phyloP scores from a whole-genome alignment of 2,329 filamentous ascomycete genomes.

The Alternaria consortialis region DNA sequence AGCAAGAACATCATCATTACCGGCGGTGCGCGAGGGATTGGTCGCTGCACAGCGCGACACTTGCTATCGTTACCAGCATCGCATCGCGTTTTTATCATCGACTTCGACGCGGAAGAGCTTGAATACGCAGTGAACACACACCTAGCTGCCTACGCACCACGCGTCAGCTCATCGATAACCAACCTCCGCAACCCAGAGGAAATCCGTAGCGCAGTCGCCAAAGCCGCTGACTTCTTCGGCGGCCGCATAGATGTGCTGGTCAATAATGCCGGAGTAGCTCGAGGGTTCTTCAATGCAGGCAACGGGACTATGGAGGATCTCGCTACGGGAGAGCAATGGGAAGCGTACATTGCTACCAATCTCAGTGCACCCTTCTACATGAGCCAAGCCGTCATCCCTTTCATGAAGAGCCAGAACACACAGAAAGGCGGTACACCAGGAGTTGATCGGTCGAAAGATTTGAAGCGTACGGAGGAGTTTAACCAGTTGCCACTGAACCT shows the following conservation, averaged over 20 bases:
- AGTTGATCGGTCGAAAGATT: slow-evolving; percentile 26
- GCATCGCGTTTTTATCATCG: slow-evolving; percentile 56
- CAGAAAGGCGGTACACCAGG: slow-evolving; percentile 21
- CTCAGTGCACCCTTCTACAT: slow-evolving; percentile 34
- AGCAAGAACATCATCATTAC: slow-evolving; percentile 49
- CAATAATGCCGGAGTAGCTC: slow-evolving; percentile 42
- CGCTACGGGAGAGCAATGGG: slow-evolving; percentile 34
- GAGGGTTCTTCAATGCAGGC: slow-evolving; percentile 34
- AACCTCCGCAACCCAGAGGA: slow-evolving; percentile 49
- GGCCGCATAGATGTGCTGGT: slow-evolving; percentile 40
- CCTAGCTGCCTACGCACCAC: slow-evolving; percentile 43
- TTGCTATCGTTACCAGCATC: slow-evolving; percentile 48
- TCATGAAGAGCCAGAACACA: slow-evolving; percentile 32
- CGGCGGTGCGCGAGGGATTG: slow-evolving; percentile 56
- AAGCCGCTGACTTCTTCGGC: slow-evolving; percentile 51
- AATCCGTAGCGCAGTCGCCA: slow-evolving; percentile 44
- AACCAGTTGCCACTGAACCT: slow-evolving; percentile 27
- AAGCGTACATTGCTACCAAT: slow-evolving; percentile 34
- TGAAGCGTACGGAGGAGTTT: slow-evolving; percentile 34
- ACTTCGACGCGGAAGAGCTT: slow-evolving; percentile 54
- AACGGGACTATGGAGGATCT: slow-evolving; percentile 37
- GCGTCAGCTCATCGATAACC: slow-evolving; percentile 37
- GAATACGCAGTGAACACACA: slow-evolving; percentile 36
- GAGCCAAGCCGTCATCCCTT: slow-evolving; percentile 33
- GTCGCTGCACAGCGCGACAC: slow-evolving; percentile 54